phyloP scores from a whole-genome alignment of 345 rosid genomes.

The Fremontodendron californicum region DNA sequence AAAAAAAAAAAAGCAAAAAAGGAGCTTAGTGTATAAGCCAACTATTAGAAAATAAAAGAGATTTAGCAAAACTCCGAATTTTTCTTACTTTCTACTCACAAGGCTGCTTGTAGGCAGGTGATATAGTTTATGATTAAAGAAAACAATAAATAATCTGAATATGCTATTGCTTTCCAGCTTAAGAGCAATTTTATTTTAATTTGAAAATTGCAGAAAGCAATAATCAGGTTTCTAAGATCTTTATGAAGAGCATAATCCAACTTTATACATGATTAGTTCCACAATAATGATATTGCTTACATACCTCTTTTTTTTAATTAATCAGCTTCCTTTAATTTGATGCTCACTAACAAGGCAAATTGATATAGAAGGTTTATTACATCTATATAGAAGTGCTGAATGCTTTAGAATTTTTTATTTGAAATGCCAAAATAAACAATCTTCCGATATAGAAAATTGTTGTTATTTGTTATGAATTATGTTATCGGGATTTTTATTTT shows the following conservation, averaged over 20 bases:
- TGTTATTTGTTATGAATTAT: too few relatives aligned
- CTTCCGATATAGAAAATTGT: too few relatives aligned
- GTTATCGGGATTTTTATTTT: too few relatives aligned
- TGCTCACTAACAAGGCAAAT: neutral
- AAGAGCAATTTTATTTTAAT: neutral
- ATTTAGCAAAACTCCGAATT: neutral
- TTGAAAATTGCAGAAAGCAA: neutral
- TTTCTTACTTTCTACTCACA: conserved; percentile 3
- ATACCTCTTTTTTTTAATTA: too few relatives aligned
- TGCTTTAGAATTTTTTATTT: neutral
- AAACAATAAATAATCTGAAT: conserved; percentile 4
- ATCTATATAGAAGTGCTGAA: neutral
- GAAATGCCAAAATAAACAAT: neutral
- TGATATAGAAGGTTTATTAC: too few relatives aligned
- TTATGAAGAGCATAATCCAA: neutral
- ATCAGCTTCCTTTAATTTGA: neutral
- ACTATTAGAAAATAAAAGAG: neutral
- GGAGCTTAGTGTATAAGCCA: neutral
- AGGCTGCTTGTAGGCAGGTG: neutral
- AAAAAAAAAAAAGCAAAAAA: too few relatives aligned
- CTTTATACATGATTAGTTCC: neutral
- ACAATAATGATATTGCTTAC: neutral
- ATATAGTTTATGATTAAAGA: neutral
- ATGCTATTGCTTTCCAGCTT: conserved; percentile 1
- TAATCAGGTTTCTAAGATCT: conserved; percentile 6